These are phyloP conservation scores for Wickerhamomyces tratensis DNA, from an alignment of 805 yeast genomes.

Conservation along the genomic window DNA sequence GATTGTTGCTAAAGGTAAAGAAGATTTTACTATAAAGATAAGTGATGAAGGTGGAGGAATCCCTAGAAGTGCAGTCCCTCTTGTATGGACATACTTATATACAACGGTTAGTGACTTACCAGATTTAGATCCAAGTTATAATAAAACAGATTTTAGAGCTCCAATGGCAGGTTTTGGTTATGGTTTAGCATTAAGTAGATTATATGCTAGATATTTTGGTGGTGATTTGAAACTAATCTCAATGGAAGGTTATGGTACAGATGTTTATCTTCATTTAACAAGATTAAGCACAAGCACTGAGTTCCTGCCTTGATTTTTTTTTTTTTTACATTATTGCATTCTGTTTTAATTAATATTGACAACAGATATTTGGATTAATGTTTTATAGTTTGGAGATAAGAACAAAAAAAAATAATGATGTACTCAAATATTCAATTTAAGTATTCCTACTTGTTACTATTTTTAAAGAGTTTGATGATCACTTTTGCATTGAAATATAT, in stretches of 20 bases:
- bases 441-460: no score
- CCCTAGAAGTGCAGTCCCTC: slow-evolving; percentile 72
- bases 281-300: slow-evolving; percentile 66
- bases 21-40: slow-evolving; percentile 83
- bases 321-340: background rate
- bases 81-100: slow-evolving; percentile 86
- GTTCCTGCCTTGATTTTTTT: slow-evolving; percentile 30
- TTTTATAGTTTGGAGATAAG: no score
- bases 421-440: no score
- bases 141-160: slow-evolving; percentile 62
- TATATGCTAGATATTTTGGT: slow-evolving; percentile 85
- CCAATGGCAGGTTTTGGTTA: slow-evolving; percentile 96
- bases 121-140: slow-evolving; percentile 27
- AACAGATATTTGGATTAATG: no score
- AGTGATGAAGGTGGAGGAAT: slow-evolving; percentile 95
- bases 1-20: slow-evolving; percentile 80
- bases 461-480: no score
- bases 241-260: slow-evolving; percentile 94
- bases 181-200: slow-evolving; percentile 77
- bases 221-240: slow-evolving; percentile 81
- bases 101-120: slow-evolving; percentile 78
- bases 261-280: slow-evolving; percentile 80
- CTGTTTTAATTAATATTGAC: no score
- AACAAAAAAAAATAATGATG: no score
- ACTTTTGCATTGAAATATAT: no score